These are phyloP conservation scores for Halenospora varia DNA, from an alignment of 495 filamentous ascomycete species.

Conservation along the genomic window DNA sequence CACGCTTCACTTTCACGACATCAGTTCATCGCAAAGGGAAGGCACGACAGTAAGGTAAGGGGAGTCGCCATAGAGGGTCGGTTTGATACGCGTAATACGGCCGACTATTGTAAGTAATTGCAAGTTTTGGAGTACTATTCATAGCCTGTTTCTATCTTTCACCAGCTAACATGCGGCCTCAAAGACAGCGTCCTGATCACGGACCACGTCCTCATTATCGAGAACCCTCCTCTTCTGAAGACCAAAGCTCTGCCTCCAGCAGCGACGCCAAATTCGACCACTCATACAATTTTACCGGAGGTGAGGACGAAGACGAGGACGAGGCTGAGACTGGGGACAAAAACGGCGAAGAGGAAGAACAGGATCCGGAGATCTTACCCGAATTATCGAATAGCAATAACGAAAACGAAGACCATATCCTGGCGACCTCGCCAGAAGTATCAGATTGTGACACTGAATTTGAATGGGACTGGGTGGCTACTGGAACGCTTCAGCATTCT, in stretches of 20 bases:
- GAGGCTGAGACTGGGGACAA: background rate
- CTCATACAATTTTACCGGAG: background rate
- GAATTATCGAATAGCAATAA: too few species aligned
- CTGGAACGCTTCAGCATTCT: too few species aligned
- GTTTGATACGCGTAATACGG: background rate
- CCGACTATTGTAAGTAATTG: background rate
- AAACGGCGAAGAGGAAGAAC: background rate
- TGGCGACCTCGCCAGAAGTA: too few species aligned
- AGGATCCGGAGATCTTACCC: background rate
- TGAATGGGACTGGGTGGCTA: too few species aligned
- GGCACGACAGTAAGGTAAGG: background rate
- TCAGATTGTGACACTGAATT: too few species aligned
- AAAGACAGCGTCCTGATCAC: too few species aligned
- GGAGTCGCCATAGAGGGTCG: background rate
- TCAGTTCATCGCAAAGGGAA: background rate
- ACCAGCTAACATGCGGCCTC: slow-evolving; percentile 6
- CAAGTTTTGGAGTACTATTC: background rate
- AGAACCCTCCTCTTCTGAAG: background rate
- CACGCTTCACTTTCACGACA: background rate
- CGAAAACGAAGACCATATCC: too few species aligned
- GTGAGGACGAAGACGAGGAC: background rate
- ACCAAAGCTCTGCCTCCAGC: background rate
- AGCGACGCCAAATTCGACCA: background rate
- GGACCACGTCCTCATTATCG: background rate
- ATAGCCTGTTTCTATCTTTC: background rate